Evolutionary conservation across 129 eudicot genomes (phyloP).

Genomic region (Flaveria bidentis): DNA sequence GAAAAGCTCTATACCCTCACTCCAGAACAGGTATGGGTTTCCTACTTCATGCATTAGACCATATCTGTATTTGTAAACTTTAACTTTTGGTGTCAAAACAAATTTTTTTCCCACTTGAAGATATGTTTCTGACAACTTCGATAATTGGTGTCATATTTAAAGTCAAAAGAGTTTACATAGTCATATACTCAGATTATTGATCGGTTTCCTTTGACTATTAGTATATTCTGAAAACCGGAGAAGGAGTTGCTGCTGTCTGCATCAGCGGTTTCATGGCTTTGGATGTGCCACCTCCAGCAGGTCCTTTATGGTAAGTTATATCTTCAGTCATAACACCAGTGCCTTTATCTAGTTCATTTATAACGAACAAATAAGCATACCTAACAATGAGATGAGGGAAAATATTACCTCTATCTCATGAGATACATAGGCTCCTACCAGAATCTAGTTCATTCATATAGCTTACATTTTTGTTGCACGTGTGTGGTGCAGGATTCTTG

Average conservation of each 20-base stretch:
- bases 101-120: background rate
- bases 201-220: conserved; percentile 34
- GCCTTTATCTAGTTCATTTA: background rate
- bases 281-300: conserved; percentile 78
- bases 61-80: background rate
- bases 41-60: background rate
- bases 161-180: background rate
- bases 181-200: background rate
- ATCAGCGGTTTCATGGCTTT: conserved; percentile 78
- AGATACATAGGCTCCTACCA: too few species aligned
- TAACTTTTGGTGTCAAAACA: background rate
- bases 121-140: background rate
- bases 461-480: background rate
- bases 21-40: conserved; percentile 71
- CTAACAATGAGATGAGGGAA: too few species aligned
- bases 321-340: background rate
- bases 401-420: too few species aligned
- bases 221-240: conserved; percentile 81
- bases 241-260: conserved; percentile 60
- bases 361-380: too few species aligned
- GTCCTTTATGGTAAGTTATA: conserved; percentile 80
- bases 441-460: background rate
- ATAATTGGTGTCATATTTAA: background rate
- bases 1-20: conserved; percentile 59
- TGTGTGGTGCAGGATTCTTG: conserved; percentile 73